Evolutionary conservation across 257 asterid species (phyloP).

Genomic region (Nicotiana paniculata): DNA sequence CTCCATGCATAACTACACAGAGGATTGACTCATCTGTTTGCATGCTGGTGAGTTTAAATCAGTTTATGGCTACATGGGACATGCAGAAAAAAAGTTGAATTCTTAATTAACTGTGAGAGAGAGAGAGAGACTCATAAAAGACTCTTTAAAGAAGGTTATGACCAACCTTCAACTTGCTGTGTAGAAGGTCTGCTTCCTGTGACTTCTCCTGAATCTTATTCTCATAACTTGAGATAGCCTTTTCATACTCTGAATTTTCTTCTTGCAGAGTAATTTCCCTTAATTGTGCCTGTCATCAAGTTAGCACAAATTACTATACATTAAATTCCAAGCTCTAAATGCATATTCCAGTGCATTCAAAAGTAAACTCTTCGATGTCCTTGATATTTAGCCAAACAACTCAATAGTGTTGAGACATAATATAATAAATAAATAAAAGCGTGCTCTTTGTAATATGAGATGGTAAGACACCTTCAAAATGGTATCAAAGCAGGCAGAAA

Average conservation of each 20-base stretch:
- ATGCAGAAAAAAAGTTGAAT: not conserved
- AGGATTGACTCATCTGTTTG: not conserved
- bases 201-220: conserved; percentile 61
- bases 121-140: not conserved
- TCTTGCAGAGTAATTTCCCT: conserved; percentile 71
- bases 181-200: conserved; percentile 65
- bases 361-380: not conserved
- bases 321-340: not conserved
- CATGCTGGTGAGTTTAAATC: not conserved
- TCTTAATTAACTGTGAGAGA: not conserved
- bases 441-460: no score
- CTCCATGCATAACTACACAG: not conserved
- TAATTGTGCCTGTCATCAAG: conserved; percentile 45
- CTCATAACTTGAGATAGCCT: conserved; percentile 58
- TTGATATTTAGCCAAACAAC: not conserved
- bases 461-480: no score
- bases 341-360: not conserved
- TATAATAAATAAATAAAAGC: no score
- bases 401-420: no score
- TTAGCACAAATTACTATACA: not conserved
- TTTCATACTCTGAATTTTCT: conserved; percentile 78
- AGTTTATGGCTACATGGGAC: not conserved
- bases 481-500: no score
- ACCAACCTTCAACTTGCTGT: conserved; percentile 71
- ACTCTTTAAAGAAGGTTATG: conserved; percentile 1